Evolutionary conservation across 2,329 filamentous ascomycete species (phyloP).

Genomic region (Diaporthe capsici): DNA sequence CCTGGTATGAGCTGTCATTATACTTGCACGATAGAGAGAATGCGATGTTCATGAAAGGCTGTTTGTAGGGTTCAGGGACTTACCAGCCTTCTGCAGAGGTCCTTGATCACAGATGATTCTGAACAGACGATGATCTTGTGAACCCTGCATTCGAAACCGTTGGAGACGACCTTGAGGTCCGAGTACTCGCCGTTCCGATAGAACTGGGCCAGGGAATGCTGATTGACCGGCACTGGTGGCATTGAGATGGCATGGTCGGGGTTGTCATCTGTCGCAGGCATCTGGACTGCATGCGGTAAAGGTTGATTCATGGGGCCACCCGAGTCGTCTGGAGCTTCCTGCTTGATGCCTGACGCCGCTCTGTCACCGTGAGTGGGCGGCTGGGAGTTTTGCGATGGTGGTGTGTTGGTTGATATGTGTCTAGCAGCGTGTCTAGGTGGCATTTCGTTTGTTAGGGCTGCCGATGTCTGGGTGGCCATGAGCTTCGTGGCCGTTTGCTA

Average conservation of each 20-base stretch:
- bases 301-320: neutral
- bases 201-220: neutral
- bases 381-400: neutral
- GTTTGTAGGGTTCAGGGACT: neutral
- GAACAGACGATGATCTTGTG: neutral
- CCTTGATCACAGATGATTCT: neutral
- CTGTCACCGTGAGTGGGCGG: neutral
- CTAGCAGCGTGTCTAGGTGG: neutral
- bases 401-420: neutral
- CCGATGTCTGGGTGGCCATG: too few relatives aligned
- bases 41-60: accelerated
- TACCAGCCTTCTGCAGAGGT: neutral
- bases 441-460: neutral
- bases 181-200: neutral
- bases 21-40: accelerated
- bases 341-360: neutral
- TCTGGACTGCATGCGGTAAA: neutral
- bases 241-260: neutral
- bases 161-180: neutral
- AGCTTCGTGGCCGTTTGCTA: neutral
- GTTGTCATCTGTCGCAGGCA: neutral
- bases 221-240: neutral
- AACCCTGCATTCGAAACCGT: neutral
- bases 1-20: neutral
- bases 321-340: neutral